Evolutionary conservation across 495 filamentous ascomycete species (phyloP).

Genomic region (Penicillium coprophilum): DNA sequence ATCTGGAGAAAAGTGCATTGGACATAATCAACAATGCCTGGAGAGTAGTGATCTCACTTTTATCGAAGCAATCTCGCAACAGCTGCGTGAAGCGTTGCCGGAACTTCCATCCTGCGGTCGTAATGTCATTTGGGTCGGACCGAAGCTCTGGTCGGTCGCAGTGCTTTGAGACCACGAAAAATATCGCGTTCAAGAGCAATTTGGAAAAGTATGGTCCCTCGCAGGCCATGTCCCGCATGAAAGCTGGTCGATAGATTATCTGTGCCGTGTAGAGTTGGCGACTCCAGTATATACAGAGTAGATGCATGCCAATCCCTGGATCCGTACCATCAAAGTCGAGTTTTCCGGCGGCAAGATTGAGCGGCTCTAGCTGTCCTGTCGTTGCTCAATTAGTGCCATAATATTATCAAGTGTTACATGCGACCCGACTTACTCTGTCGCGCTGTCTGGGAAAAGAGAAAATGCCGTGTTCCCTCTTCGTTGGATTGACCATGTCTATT

Average conservation of each 20-base stretch:
- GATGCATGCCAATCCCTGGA: conserved; percentile 39
- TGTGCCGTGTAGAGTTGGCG: conserved; percentile 37
- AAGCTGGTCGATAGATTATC: conserved; percentile 33
- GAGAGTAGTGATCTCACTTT: conserved; percentile 46
- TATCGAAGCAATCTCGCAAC: conserved; percentile 37
- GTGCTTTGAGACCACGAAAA: conserved; percentile 42
- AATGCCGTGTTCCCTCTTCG: conserved; percentile 22
- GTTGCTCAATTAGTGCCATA: not conserved
- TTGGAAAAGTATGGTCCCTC: conserved; percentile 48
- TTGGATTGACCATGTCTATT: conserved; percentile 9
- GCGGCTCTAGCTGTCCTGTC: conserved; percentile 31
- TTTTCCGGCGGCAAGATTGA: conserved; percentile 28
- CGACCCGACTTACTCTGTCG: conserved; percentile 23
- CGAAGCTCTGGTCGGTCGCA: conserved; percentile 33
- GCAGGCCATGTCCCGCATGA: conserved; percentile 39
- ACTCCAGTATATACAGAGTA: conserved; percentile 43
- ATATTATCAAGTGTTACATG: not conserved
- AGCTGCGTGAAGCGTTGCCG: conserved; percentile 41
- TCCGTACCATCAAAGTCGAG: conserved; percentile 45
- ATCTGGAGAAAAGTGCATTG: conserved; percentile 37
- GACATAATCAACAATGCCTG: conserved; percentile 47
- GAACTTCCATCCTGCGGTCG: conserved; percentile 38
- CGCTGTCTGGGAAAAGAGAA: conserved; percentile 32
- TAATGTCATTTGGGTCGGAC: conserved; percentile 33
- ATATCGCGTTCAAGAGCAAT: conserved; percentile 49